A percentile compares a stretch with the other conserved stretches of the same genome.
Evolutionary conservation across 2,329 filamentous ascomycete species (phyloP).

Genomic region (Aspergillus alliaceus): DNA sequence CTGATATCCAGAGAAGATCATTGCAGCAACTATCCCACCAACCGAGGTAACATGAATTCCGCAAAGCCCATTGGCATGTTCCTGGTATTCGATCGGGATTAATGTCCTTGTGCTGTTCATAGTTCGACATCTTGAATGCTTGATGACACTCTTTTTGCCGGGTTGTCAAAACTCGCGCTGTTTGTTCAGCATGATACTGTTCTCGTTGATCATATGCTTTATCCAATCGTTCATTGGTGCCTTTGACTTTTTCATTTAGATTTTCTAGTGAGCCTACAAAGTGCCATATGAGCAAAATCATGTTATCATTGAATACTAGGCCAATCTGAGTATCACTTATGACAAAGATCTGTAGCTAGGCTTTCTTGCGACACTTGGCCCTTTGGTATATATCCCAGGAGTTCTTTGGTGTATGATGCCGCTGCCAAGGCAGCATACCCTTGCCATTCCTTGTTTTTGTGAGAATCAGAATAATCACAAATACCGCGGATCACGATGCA

Average conservation of each 20-base stretch:
- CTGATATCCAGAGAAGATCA: constrained; percentile 41
- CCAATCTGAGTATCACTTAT: not conserved
- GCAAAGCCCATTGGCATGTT: constrained; percentile 37
- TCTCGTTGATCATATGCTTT: constrained; percentile 8
- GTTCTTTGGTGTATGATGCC: constrained; percentile 18
- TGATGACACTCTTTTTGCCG: constrained; percentile 23
- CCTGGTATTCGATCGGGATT: constrained; percentile 28
- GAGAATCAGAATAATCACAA: constrained; percentile 14
- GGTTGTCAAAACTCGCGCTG: not conserved
- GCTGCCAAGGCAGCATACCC: constrained; percentile 17
- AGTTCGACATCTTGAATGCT: constrained; percentile 26
- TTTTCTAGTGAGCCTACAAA: not conserved
- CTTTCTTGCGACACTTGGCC: constrained; percentile 6
- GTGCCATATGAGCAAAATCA: not conserved
- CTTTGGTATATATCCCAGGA: constrained; percentile 9
- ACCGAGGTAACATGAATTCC: constrained; percentile 24
- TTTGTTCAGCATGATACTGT: constrained; percentile 5
- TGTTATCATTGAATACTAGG: not conserved
- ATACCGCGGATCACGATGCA: constrained; percentile 14
- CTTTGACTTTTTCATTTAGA: not conserved
- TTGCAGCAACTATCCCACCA: constrained; percentile 24
- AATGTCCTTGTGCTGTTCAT: constrained; percentile 32
- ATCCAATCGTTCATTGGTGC: not conserved
- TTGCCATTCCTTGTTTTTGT: constrained; percentile 13
- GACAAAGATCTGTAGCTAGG: not conserved